These are phyloP conservation scores for Plasmodium knowlesi DNA, from an alignment of 169 alveolate genomes.

Conservation along the genomic window DNA sequence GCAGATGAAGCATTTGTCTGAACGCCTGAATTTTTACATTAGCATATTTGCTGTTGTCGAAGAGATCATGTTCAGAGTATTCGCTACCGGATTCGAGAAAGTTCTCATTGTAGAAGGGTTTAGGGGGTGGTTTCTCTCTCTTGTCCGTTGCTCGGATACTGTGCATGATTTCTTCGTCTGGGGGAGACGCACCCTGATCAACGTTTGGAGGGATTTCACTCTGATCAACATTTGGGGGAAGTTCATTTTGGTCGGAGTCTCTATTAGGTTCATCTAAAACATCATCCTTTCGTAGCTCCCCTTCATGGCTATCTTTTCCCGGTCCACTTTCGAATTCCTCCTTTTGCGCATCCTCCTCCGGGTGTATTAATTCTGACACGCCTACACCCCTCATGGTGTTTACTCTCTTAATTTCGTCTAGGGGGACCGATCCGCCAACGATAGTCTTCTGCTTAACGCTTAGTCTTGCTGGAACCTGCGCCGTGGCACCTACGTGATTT, in stretches of 20 bases:
- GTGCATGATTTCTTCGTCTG: neutral
- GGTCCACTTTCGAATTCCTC: neutral
- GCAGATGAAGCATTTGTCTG: conserved; percentile 14
- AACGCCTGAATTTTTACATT: conserved; percentile 34
- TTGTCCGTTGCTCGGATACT: neutral
- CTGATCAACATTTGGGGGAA: neutral
- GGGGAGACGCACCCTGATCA: neutral
- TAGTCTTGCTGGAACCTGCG: neutral
- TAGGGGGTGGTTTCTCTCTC: neutral
- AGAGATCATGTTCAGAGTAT: conserved; percentile 40
- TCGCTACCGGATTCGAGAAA: conserved; percentile 14
- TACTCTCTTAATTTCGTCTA: neutral
- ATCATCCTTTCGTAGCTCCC: neutral
- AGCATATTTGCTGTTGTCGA: conserved; percentile 68
- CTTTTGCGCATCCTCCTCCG: neutral
- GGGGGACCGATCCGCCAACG: neutral
- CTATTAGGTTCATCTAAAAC: neutral
- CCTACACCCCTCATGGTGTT: neutral
- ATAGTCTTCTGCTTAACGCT: neutral
- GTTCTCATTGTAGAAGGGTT: neutral
- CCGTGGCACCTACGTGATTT: neutral
- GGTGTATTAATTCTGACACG: neutral
- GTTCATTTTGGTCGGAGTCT: neutral
- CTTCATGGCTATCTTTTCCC: neutral
- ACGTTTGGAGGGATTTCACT: neutral